Evolutionary conservation across 306 rosid genomes (phyloP).

Genomic region (Hippophae gyantsensis): DNA sequence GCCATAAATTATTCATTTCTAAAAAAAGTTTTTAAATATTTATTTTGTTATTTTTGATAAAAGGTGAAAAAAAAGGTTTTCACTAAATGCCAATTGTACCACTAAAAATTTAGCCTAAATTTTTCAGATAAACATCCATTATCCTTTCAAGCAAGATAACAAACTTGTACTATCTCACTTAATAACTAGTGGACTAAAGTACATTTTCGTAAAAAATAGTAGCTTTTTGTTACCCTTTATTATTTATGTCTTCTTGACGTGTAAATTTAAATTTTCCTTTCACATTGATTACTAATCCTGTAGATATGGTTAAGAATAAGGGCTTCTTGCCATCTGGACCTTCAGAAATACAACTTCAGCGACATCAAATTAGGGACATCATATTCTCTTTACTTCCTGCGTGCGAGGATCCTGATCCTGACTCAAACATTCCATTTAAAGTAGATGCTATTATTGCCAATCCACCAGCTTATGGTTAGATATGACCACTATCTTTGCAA

Average conservation of each 20-base stretch:
- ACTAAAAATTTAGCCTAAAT: too few species aligned
- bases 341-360: slow-evolving; percentile 73
- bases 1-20: too few species aligned
- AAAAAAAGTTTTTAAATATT: too few species aligned
- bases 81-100: too few species aligned
- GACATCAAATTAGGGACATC: slow-evolving; percentile 69
- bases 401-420: slow-evolving; percentile 61
- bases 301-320: slow-evolving; percentile 98
- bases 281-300: slow-evolving; percentile 5
- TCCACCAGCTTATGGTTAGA: slow-evolving; percentile 94
- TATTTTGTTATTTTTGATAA: too few species aligned
- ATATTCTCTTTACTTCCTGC: slow-evolving; percentile 73
- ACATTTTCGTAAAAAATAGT: too few species aligned
- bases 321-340: slow-evolving; percentile 95
- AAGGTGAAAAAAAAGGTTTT: too few species aligned
- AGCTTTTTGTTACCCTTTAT: too few species aligned
- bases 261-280: neutral
- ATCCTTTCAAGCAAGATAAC: too few species aligned
- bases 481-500: slow-evolving; percentile 3
- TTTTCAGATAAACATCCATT: too few species aligned
- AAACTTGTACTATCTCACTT: too few species aligned
- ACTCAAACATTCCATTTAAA: slow-evolving; percentile 41
- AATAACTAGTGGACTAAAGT: too few species aligned
- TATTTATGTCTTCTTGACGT: neutral
- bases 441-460: slow-evolving; percentile 90